Conservation (phyloP, 176 grass and related monocot genomes). For the Zoysia pacifica region DNA sequence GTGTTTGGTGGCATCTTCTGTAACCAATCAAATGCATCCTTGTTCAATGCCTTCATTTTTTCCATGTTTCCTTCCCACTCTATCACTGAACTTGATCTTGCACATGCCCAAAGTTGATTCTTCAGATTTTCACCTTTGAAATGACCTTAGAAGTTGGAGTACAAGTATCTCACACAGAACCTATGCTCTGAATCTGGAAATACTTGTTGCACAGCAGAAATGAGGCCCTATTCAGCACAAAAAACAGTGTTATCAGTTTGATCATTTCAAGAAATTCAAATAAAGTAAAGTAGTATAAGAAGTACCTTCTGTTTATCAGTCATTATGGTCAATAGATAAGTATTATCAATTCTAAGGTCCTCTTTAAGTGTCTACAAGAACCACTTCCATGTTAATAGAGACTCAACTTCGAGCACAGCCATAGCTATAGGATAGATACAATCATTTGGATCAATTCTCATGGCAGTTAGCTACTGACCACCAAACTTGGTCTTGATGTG, state of each 20-base stretch:
- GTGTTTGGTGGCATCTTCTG: background rate
- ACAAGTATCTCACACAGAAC: background rate
- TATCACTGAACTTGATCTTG: background rate
- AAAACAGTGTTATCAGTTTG: background rate
- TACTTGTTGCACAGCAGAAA: background rate
- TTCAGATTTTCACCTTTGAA: background rate
- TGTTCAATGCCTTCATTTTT: background rate
- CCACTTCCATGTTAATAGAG: background rate
- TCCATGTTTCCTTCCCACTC: background rate
- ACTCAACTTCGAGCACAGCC: background rate
- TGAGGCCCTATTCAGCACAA: background rate
- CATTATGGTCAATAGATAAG: background rate
- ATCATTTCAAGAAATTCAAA: too few species aligned
- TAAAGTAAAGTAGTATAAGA: too few species aligned
- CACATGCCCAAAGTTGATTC: background rate
- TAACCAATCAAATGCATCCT: background rate
- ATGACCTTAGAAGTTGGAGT: background rate
- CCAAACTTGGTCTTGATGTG: background rate
- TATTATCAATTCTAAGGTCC: background rate
- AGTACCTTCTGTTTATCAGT: background rate
- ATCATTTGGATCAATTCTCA: background rate
- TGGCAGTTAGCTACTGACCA: background rate
- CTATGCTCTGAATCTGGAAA: constrained; percentile 2
- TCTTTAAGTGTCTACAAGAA: background rate
- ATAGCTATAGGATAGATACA: constrained; percentile 2